phyloP scores from a whole-genome alignment of 2,329 filamentous ascomycete genomes.

The Xylariaceae sp. region DNA sequence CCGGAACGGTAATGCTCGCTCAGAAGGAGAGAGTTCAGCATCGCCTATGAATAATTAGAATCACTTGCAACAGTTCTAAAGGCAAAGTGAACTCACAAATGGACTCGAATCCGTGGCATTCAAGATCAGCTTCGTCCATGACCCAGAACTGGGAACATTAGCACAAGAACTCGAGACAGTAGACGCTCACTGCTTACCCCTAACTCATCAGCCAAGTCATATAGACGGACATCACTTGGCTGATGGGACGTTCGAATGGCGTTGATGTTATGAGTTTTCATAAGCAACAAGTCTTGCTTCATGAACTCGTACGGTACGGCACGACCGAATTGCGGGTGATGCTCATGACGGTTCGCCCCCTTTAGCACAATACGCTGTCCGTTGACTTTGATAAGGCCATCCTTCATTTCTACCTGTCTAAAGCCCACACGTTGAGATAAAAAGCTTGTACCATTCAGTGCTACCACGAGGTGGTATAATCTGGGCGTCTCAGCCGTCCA shows the following conservation, averaged over 20 bases:
- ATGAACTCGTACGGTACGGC: constrained; percentile 55
- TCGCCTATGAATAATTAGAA: constrained; percentile 25
- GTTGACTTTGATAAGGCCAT: constrained; percentile 56
- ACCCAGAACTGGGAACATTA: constrained; percentile 47
- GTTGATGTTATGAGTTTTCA: constrained; percentile 64
- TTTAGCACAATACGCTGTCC: constrained; percentile 55
- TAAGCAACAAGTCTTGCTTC: constrained; percentile 53
- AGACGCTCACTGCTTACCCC: constrained; percentile 32
- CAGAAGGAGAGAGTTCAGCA: constrained; percentile 27
- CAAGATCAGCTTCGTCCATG: constrained; percentile 47
- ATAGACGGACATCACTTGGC: constrained; percentile 48
- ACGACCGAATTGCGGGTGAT: constrained; percentile 55
- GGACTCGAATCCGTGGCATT: constrained; percentile 38
- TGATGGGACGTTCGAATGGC: constrained; percentile 61
- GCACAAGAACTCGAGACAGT: not conserved
- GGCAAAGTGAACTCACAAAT: constrained; percentile 15
- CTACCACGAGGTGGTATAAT: constrained; percentile 45
- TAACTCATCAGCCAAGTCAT: constrained; percentile 53
- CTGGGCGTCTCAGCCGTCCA: constrained; percentile 63
- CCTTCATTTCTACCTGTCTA: constrained; percentile 56
- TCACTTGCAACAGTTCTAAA: not conserved
- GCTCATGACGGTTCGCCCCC: constrained; percentile 62
- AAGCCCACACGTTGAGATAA: constrained; percentile 56
- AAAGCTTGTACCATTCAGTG: constrained; percentile 17
- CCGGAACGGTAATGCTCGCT: constrained; percentile 28